Percentiles rank a stretch among this genome's conserved stretches.
Evolutionary conservation across 2,329 filamentous ascomycete genomes (phyloP).

Genomic region (Aspergillus chevalieri): DNA sequence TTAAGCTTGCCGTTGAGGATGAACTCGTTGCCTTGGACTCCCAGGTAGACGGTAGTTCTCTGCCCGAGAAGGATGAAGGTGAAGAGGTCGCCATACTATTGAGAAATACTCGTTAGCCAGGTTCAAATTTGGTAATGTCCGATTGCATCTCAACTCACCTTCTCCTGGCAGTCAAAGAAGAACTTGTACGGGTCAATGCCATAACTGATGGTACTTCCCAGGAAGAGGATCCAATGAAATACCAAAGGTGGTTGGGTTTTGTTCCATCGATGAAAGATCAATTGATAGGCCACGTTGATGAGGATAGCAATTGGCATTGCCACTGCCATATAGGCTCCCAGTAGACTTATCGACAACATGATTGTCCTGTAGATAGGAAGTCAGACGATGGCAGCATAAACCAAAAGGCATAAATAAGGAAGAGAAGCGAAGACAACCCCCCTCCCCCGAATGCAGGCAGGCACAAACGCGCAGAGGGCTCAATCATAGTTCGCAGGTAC

Average conservation of each 20-base stretch:
- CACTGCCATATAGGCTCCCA: too few relatives aligned
- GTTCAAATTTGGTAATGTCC: background rate
- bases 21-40: slow-evolving; percentile 79
- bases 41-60: slow-evolving; percentile 81
- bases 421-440: too few relatives aligned
- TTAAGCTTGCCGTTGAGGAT: slow-evolving; percentile 86
- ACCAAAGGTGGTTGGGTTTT: slow-evolving; percentile 55
- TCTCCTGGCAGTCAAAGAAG: slow-evolving; percentile 60
- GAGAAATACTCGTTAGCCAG: slow-evolving; percentile 4
- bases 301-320: too few relatives aligned
- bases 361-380: too few relatives aligned
- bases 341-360: too few relatives aligned
- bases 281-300: too few relatives aligned
- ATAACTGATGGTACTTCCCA: slow-evolving; percentile 89
- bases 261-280: too few relatives aligned
- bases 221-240: slow-evolving; percentile 61
- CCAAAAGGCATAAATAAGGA: too few relatives aligned
- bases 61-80: slow-evolving; percentile 83
- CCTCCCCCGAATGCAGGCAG: too few relatives aligned
- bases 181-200: slow-evolving; percentile 74
- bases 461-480: too few relatives aligned
- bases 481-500: too few relatives aligned
- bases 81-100: slow-evolving; percentile 78
- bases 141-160: slow-evolving; percentile 49
- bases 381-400: too few relatives aligned